Percentiles rank a stretch among this genome's conserved stretches.
Conservation (phyloP, 1,284 basidiomycete species). For the Puccinia triticina region DNA sequence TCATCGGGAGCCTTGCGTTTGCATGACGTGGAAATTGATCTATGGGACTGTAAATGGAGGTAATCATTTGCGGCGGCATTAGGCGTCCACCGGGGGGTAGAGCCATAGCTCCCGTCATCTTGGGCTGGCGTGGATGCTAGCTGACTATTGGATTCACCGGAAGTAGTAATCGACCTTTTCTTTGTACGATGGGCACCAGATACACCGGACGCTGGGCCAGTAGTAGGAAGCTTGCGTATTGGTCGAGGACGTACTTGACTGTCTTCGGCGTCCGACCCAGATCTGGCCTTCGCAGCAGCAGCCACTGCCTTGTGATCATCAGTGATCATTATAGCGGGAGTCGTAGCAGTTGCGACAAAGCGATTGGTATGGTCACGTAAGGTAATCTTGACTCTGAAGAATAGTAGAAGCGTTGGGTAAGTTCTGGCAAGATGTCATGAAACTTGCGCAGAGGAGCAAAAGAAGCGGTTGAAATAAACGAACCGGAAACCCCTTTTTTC, state of each 20-base stretch:
- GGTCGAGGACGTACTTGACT: conserved; percentile 22
- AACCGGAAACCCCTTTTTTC: conserved; percentile 88
- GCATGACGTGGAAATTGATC: conserved; percentile 15
- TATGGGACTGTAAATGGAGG: neutral
- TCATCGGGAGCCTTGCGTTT: conserved; percentile 49
- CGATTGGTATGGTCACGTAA: conserved; percentile 80
- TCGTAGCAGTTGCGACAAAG: conserved; percentile 78
- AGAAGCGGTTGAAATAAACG: conserved; percentile 53
- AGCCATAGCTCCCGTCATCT: neutral
- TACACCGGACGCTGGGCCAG: conserved; percentile 51
- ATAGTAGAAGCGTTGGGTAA: conserved; percentile 22
- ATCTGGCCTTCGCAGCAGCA: conserved; percentile 53
- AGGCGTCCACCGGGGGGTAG: neutral
- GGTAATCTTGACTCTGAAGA: conserved; percentile 76
- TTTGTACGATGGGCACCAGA: conserved; percentile 54
- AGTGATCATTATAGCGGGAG: conserved; percentile 96
- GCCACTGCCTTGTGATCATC: conserved; percentile 91
- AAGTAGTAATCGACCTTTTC: conserved; percentile 55
- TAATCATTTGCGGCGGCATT: neutral
- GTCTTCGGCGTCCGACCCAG: conserved; percentile 46
- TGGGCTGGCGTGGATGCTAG: neutral
- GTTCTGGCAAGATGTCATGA: neutral
- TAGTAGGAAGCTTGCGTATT: conserved; percentile 51
- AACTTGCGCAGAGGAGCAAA: neutral
- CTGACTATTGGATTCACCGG: neutral